These are phyloP conservation scores for Pestalotiopsis sp. DNA, from an alignment of 2,329 filamentous ascomycete species.

Conservation along the genomic window DNA sequence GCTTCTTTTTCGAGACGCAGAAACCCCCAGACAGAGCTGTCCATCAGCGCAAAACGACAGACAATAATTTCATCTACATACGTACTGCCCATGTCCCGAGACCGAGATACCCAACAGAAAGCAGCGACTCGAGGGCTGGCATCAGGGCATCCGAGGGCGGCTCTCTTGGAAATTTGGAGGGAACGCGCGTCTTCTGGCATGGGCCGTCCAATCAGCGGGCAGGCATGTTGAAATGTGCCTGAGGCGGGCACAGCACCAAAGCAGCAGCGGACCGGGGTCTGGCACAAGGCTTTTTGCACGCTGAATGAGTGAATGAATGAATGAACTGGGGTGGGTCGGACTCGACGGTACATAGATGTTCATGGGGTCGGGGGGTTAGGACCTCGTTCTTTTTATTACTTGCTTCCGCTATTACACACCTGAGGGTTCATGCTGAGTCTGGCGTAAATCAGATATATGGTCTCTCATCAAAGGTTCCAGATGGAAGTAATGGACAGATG, in stretches of 20 bases:
- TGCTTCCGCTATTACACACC: no score
- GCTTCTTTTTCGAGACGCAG: no score
- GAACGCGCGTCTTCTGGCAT: slow-evolving; percentile 12
- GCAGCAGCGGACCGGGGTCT: not conserved
- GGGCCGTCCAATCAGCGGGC: slow-evolving; percentile 5
- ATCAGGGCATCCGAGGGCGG: not conserved
- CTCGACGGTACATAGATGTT: not conserved
- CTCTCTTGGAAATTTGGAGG: slow-evolving; percentile 1
- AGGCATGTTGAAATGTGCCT: not conserved
- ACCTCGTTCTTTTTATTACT: no score
- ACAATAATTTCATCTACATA: not conserved
- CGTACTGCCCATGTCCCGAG: not conserved
- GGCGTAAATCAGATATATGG: no score
- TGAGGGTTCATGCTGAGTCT: no score
- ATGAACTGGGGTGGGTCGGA: not conserved
- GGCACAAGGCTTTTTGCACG: not conserved
- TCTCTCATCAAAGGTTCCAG: no score
- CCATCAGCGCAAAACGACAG: not conserved
- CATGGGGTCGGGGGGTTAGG: not conserved
- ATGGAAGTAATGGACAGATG: no score
- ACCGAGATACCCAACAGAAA: slow-evolving; percentile 6
- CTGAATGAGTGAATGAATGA: not conserved
- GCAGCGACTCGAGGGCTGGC: not conserved
- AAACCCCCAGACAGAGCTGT: no score
- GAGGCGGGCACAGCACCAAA: slow-evolving; percentile 1